Base-by-base conservation (phyloP, 805 yeast species). In the Jamesozyma jinghongensis region DNA sequence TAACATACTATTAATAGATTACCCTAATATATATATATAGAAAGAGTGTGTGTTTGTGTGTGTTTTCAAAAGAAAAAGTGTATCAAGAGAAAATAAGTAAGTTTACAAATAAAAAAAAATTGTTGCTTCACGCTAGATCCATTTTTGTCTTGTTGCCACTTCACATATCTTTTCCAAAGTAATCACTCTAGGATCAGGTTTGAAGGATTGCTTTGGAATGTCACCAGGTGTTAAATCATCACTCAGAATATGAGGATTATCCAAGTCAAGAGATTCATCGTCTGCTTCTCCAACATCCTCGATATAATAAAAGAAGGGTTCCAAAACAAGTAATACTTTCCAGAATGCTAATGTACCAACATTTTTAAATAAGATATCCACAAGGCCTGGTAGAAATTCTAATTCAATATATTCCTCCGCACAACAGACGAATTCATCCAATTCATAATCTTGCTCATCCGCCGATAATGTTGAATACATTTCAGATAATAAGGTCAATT, bases 371-470 rank as follows among this genome's bases (percentile, higher is more conserved):
- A 62, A 38, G 16, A 61, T 58, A 19, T 57, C 53, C 5, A 61
- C 53, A 32, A 62, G 46, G 16, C 56, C 51, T 8, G 66, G 66
- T 27, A 61, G 43, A 43, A 54, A 62, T 38, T 56, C 61, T 12
- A 56, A 42, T 45, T 62, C 65, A 31, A 61, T 61, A 38, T 61
- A 62, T 39, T 60, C 63, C 33, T 62, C 66, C 2, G 66, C 66
- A 38, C 63, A 58, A 33, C 61, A 54, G 3, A 62, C 66, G 50
- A 62, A 62, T 40, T 61, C 63, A 40, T 60, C 65, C 18, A 62
- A 37, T 41, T 61, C 58, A 26, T 53, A 61, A 43, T 62, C 66
- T 43, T 62, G 66, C 42, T 62, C 66, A 40, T 59, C 63, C 3
- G 63, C 62, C 14, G 62, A 56, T 32, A 58, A 45, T 1, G 63